Evolutionary conservation across 495 filamentous ascomycete species (phyloP).

Genomic region (Tuber microsphaerosporum): DNA sequence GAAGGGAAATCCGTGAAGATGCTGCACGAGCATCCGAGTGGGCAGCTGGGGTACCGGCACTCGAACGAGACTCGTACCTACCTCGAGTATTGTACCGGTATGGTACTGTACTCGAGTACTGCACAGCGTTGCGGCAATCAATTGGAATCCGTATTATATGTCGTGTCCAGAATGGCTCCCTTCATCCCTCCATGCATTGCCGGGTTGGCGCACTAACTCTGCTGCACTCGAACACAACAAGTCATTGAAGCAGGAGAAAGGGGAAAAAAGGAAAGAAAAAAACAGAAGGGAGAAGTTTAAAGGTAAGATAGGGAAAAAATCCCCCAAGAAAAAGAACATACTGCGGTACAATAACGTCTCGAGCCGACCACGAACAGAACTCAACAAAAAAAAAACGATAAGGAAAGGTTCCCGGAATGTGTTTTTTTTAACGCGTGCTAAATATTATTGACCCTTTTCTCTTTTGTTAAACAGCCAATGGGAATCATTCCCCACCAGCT

Average conservation of each 20-base stretch:
- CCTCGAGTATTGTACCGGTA: background rate
- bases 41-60: background rate
- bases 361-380: conserved; percentile 15
- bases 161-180: conserved; percentile 1
- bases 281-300: conserved; percentile 13
- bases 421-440: conserved; percentile 14
- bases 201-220: background rate
- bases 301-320: too few relatives aligned
- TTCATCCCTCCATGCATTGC: conserved; percentile 7
- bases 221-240: background rate
- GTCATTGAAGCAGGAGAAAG: background rate
- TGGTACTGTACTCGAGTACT: too few relatives aligned
- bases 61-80: background rate
- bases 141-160: background rate
- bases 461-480: conserved; percentile 21
- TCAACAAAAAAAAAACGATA: conserved; percentile 14
- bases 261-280: conserved; percentile 20
- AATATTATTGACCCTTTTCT: conserved; percentile 17
- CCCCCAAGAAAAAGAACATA: conserved; percentile 13
- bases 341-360: conserved; percentile 13
- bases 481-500: conserved; percentile 37
- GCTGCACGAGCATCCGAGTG: background rate
- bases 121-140: background rate
- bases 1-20: conserved; percentile 9
- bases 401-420: conserved; percentile 31